Conservation (phyloP, 2,329 filamentous ascomycete species). For the Trichoderma aggressivum region DNA sequence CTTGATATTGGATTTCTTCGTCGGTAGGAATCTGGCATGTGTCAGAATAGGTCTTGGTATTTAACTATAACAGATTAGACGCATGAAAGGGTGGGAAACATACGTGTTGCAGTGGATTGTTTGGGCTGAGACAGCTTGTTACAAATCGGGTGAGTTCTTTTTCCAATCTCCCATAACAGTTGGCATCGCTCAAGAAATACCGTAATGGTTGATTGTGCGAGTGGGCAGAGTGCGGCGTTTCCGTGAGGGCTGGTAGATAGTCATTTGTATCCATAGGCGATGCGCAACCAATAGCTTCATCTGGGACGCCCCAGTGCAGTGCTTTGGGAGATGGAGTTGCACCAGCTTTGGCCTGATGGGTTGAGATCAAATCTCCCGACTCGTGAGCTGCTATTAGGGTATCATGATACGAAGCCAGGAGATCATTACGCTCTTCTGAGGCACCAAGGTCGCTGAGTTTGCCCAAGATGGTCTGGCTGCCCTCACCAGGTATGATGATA, state of each 20-base stretch:
- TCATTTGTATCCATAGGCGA: background rate
- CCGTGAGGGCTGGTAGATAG: background rate
- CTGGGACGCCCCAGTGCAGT: background rate
- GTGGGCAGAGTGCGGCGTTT: background rate
- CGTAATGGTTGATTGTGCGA: background rate
- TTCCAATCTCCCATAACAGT: slow-evolving; percentile 5
- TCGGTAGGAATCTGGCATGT: background rate
- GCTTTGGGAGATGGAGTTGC: background rate
- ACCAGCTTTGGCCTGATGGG: background rate
- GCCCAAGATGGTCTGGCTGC: background rate
- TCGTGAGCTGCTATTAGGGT: background rate
- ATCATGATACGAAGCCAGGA: background rate
- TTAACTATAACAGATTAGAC: background rate
- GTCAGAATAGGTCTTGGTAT: background rate
- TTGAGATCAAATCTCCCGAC: background rate
- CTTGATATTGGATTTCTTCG: slow-evolving; percentile 2
- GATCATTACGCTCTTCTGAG: background rate
- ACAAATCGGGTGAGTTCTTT: slow-evolving; percentile 11
- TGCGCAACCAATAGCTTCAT: background rate
- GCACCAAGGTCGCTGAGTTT: background rate
- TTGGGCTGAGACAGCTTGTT: background rate
- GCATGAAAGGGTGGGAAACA: background rate
- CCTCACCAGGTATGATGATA: background rate
- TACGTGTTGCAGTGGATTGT: slow-evolving; percentile 12
- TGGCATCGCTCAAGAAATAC: slow-evolving; percentile 9